A percentile compares a stretch with the other conserved stretches of the same genome.
These are phyloP conservation scores for Pseudocercospora fuligena DNA, from an alignment of 2,329 filamentous ascomycete species.

Conservation along the genomic window DNA sequence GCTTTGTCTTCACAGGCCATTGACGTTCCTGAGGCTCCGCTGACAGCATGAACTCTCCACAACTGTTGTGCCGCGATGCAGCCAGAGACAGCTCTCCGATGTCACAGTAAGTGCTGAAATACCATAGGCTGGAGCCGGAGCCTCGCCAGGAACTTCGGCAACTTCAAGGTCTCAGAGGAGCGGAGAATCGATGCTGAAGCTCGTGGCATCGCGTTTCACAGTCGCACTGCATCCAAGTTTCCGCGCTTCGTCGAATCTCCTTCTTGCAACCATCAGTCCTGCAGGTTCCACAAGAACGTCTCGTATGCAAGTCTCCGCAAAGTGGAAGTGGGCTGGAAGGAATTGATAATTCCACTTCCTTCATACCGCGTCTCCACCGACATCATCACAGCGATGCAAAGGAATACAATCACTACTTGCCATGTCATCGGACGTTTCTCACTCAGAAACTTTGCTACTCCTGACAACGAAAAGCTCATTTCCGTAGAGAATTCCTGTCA, in stretches of 20 bases:
- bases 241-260: not conserved
- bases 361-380: not conserved
- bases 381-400: not conserved
- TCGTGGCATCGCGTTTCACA: not conserved
- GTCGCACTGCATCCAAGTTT: not conserved
- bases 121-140: not conserved
- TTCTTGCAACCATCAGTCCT: not conserved
- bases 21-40: constrained; percentile 11
- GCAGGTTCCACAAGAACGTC: not conserved
- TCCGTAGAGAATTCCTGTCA: not conserved
- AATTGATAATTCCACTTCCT: not conserved
- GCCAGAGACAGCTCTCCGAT: not conserved
- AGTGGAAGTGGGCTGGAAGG: not conserved
- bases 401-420: not conserved
- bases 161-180: not conserved
- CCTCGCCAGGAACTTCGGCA: not conserved
- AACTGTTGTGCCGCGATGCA: constrained; percentile 1
- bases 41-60: constrained; percentile 8
- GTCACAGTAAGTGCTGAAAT: not conserved
- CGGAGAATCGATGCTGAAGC: not conserved
- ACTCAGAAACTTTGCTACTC: not conserved
- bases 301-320: not conserved
- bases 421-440: not conserved
- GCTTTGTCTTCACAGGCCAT: not conserved
- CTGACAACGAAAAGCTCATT: constrained; percentile 5